These are phyloP conservation scores for Cutaneotrichosporon cavernicola DNA, from an alignment of 1,284 basidiomycete genomes.

Conservation along the genomic window DNA sequence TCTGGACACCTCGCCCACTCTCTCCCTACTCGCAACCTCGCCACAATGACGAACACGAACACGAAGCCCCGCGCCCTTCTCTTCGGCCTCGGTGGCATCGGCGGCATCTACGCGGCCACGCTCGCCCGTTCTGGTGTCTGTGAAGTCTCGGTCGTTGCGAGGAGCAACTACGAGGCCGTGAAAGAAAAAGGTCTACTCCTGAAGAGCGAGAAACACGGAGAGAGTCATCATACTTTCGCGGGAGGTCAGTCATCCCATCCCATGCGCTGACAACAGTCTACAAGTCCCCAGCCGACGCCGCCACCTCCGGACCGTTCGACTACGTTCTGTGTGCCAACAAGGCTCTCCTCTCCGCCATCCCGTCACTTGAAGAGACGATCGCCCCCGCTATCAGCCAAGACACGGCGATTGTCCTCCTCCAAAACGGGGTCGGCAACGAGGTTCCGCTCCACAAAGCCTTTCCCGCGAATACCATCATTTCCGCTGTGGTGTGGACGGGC, in stretches of 20 bases:
- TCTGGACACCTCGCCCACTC: not conserved
- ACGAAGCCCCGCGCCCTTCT: conserved; percentile 38
- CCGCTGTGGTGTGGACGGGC: conserved; percentile 56
- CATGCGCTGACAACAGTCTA: conserved; percentile 36
- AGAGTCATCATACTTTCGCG: conserved; percentile 45
- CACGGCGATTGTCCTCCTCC: conserved; percentile 56
- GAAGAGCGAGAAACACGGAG: conserved; percentile 44
- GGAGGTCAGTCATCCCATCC: conserved; percentile 37
- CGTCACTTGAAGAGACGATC: conserved; percentile 48
- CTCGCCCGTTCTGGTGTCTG: conserved; percentile 49
- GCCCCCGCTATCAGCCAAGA: conserved; percentile 36
- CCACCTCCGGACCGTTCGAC: conserved; percentile 42
- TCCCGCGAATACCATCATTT: conserved; percentile 54
- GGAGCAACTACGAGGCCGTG: conserved; percentile 54
- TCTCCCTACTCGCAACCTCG: not conserved
- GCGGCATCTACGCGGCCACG: conserved; percentile 56
- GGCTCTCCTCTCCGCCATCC: conserved; percentile 48
- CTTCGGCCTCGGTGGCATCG: conserved; percentile 54
- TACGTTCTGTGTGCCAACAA: conserved; percentile 54
- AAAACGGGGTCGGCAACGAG: conserved; percentile 58
- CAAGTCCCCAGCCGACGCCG: conserved; percentile 46
- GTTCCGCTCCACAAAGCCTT: conserved; percentile 53
- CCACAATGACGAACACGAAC: conserved; percentile 13
- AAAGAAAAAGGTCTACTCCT: conserved; percentile 49
- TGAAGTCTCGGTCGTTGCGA: conserved; percentile 54